Base-by-base conservation (phyloP, 2,329 filamentous ascomycete genomes). In the Sphaceloma murrayae region DNA sequence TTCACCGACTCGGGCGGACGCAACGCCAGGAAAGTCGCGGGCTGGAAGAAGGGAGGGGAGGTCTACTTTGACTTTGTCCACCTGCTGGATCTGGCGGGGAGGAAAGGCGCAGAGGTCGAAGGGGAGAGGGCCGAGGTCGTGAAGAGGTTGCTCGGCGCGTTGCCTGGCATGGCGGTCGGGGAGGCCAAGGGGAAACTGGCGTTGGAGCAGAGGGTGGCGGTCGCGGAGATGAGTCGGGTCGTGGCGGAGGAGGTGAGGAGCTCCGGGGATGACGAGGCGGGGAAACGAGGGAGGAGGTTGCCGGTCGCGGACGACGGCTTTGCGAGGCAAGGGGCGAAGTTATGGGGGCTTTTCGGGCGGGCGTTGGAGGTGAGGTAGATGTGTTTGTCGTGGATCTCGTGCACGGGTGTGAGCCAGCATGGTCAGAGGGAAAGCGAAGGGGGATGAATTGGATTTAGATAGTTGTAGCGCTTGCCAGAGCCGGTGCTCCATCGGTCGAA, bases 31-130 rank as follows among this genome's bases (percentile, higher is more conserved):
- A 1, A 77, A 73, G 34, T 94, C 22, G 64, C 73, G 8, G 79
- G 81, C 43, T 95, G 91, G 91, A 68, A 77, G 7, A 65, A 77
- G 13, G 88, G 87, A 19, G 89, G 86, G 3, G 78, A 82, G 52
- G 77, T 96, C 17, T 96, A 94, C 59, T 69, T 72, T 22, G 74
- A 78, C 54, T 79, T 74, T 58, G 63, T 78, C 21, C 65, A 67
- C 38, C 58, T 79, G 27, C 62, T 72, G 14, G 60, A 66, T 52
- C 46, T 62, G 24, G 55, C 55, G 6, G 51, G 53, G 22, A 34
- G 36, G 34, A 53, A 54, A 36, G 54, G 54, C 18, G 47, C 53
- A 14, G 53, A 58, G 17, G 32, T 45, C 9, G 43, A 47, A 13
- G 50, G 46, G 7, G 34, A 52, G 19, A 54, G 55, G n/a, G 46